A percentile compares a stretch with the other conserved stretches of the same genome.
These are phyloP conservation scores for Ophiocordyceps robertsii DNA, from an alignment of 2,329 filamentous ascomycete species.

Conservation along the genomic window DNA sequence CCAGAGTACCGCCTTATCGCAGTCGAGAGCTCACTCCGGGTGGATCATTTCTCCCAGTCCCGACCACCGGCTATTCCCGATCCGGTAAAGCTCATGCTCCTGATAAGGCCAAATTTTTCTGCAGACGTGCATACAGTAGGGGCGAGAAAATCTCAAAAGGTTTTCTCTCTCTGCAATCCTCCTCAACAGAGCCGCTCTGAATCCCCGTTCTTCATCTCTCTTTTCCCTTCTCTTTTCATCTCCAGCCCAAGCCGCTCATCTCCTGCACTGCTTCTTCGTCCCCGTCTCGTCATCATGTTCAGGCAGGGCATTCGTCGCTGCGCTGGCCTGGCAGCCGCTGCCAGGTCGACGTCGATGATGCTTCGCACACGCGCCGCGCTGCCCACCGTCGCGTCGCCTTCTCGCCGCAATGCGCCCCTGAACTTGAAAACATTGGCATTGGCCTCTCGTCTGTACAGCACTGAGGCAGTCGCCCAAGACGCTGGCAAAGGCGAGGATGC, in stretches of 20 bases:
- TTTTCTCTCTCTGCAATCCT: no score
- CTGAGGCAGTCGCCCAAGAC: conserved; percentile 18
- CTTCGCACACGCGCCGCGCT: conserved; percentile 14
- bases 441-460: conserved; percentile 24
- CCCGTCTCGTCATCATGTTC: conserved; percentile 12
- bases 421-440: conserved; percentile 8
- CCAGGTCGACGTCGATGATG: conserved; percentile 14
- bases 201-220: no score
- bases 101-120: no score
- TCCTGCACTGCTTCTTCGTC: neutral
- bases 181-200: no score
- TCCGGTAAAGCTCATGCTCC: no score
- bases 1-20: no score
- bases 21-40: no score
- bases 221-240: neutral
- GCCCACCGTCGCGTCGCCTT: conserved; percentile 11
- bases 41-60: no score
- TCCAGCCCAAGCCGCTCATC: neutral
- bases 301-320: conserved; percentile 25
- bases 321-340: conserved; percentile 20
- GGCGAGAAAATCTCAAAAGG: no score
- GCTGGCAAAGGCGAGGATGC: conserved; percentile 3
- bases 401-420: conserved; percentile 6
- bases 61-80: no score
- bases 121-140: no score